Evolutionary conservation across 257 asterid genomes (phyloP), one percentile per base, ranked within the genome.

Genomic region (Sherardia arvensis): DNA sequence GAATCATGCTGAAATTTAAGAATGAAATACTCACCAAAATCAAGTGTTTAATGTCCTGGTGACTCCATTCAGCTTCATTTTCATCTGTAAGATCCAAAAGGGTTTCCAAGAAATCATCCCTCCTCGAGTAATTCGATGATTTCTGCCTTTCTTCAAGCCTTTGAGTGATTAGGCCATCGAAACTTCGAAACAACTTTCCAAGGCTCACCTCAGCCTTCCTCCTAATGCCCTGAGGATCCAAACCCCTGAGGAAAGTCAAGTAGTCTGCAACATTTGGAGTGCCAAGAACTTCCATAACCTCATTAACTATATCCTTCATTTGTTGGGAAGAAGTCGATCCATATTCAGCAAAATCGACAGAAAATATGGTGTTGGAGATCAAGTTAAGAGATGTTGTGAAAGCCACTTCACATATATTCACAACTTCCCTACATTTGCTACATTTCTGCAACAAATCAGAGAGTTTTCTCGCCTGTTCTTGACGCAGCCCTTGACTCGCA

Each of bases 1-100:
- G 6, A 22, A 11, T 23, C 5, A 49, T 1, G 8, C 29, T 53
- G 66, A 62, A 6, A 18, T 21, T 40, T n/a, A 23, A 45, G 36
- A 20, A 49, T 29, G 12, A 10, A 3, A 9, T 34, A 25, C 56
- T 60, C 22, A 69, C 67, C 51, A 69, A 10, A 34, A 69, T 26
- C 53, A 59, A 20, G 11, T 59, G 61, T 27, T 68, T 68, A 8
- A 68, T 47, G 28, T 29, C 53, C 26, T 59, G 53, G 53, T 26
- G 14, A 34, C 26, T 47, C 33, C 23, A 43, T 22, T 38, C 64
- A 40, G 70, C 27, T 14, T 58, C 49, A 11, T 58, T 22, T 25
- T 67, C 38, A 48, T 43, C 65, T n/a, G 20, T 20, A 3, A 71
- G 49, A 48, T 78, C 75, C 30, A 78, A 59, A 0, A 78, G 65